These are phyloP conservation scores for Malus hybrid DNA, from an alignment of 331 rosid species.

Conservation along the genomic window DNA sequence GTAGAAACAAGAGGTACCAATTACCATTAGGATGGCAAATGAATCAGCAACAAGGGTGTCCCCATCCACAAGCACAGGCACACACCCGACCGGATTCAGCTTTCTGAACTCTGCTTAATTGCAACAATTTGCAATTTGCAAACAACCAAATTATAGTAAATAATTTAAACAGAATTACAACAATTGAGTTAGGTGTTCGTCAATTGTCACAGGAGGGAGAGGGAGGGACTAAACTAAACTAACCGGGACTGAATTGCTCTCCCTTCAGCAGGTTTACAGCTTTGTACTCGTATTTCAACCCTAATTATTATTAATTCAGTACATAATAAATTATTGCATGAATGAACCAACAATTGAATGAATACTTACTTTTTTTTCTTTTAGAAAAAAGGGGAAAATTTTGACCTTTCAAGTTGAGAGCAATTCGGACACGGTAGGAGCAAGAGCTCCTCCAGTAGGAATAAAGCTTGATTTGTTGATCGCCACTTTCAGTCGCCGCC, in stretches of 20 bases:
- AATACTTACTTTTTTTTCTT: background rate
- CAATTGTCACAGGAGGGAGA: background rate
- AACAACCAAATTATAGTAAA: background rate
- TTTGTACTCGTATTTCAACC: conserved; percentile 49
- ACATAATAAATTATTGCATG: background rate
- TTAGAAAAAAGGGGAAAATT: background rate
- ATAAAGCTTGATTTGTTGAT: conserved; percentile 39
- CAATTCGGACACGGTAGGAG: conserved; percentile 64
- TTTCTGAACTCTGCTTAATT: conserved; percentile 38
- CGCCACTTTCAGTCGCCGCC: conserved; percentile 3
- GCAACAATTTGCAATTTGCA: too few species aligned
- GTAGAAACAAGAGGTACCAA: background rate
- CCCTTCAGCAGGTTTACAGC: conserved; percentile 35
- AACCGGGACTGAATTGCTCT: conserved; percentile 62
- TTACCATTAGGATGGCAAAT: conserved; percentile 61
- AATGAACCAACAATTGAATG: background rate
- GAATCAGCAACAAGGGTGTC: conserved; percentile 47
- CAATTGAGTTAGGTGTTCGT: background rate
- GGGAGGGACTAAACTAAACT: background rate
- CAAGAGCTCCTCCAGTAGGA: conserved; percentile 70
- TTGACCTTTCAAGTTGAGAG: conserved; percentile 70
- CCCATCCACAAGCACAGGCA: conserved; percentile 70
- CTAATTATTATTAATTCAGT: conserved; percentile 23
- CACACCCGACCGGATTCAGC: conserved; percentile 66
- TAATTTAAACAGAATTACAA: background rate